Conservation (phyloP, 2,329 filamentous ascomycete genomes). For the Xylaria arbuscula region DNA sequence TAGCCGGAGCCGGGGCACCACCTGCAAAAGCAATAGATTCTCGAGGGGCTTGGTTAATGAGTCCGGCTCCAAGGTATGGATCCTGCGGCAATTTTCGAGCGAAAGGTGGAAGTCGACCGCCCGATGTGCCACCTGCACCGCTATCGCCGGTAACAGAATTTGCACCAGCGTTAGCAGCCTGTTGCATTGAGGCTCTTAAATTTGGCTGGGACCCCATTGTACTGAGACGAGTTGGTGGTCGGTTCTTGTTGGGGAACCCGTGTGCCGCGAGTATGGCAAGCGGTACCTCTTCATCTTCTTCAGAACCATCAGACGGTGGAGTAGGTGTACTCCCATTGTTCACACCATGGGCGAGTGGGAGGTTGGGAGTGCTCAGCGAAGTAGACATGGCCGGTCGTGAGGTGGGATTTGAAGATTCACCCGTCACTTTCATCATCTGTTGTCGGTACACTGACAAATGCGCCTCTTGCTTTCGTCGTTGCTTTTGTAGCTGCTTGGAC, state of each 20-base stretch:
- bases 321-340: constrained; percentile 53
- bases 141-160: constrained; percentile 68
- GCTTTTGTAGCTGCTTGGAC: constrained; percentile 76
- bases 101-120: constrained; percentile 77
- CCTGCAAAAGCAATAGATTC: constrained; percentile 79
- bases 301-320: constrained; percentile 64
- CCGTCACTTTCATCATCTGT: constrained; percentile 96
- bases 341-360: constrained; percentile 53
- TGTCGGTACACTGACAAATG: constrained; percentile 91
- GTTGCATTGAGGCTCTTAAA: constrained; percentile 66
- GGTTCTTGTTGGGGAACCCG: constrained; percentile 83
- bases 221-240: constrained; percentile 75
- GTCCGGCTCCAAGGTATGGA: constrained; percentile 82
- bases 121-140: constrained; percentile 49
- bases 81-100: constrained; percentile 84
- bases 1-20: constrained; percentile 58
- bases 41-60: constrained; percentile 77
- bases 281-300: constrained; percentile 89
- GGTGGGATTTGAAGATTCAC: constrained; percentile 67
- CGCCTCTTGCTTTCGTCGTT: constrained; percentile 87
- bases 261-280: constrained; percentile 88
- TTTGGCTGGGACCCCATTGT: constrained; percentile 78
- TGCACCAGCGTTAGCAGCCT: constrained; percentile 61
- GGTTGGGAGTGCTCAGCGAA: constrained; percentile 72
- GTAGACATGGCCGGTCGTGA: constrained; percentile 66